Evolutionary conservation across 208 protist species (phyloP).

Genomic region (Acanthamoeba castellanii): DNA sequence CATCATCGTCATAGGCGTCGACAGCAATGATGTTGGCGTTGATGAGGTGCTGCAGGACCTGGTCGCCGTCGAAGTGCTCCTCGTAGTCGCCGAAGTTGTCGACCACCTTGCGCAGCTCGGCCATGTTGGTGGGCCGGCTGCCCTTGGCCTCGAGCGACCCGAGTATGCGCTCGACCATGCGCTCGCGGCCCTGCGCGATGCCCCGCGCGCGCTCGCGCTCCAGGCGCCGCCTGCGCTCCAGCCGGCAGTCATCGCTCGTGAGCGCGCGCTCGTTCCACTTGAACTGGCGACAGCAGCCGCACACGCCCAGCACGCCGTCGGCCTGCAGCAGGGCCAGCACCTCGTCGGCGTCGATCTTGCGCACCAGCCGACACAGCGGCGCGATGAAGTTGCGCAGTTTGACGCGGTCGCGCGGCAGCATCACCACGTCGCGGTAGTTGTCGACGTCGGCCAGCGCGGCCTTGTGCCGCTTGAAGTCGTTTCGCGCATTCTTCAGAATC

Average conservation of each 20-base stretch:
- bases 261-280: neutral
- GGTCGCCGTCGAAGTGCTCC: neutral
- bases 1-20: neutral
- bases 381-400: slow-evolving; percentile 16
- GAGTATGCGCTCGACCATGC: slow-evolving; percentile 15
- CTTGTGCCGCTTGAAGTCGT: neutral
- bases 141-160: neutral
- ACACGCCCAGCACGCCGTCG: neutral
- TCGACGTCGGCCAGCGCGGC: neutral
- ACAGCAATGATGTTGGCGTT: neutral
- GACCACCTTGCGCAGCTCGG: neutral
- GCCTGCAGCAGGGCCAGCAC: neutral
- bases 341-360: slow-evolving; percentile 13
- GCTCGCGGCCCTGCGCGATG: neutral
- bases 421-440: neutral
- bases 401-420: slow-evolving; percentile 19
- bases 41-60: neutral
- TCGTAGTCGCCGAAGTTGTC: slow-evolving; percentile 33
- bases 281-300: neutral
- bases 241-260: neutral
- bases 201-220: neutral
- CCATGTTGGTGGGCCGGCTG: neutral
- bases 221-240: neutral
- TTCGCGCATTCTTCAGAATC: slow-evolving; percentile 16
- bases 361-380: neutral